These are phyloP conservation scores for Aspergillus pseudoglaucus DNA, from an alignment of 2,329 filamentous ascomycete genomes.

Conservation along the genomic window DNA sequence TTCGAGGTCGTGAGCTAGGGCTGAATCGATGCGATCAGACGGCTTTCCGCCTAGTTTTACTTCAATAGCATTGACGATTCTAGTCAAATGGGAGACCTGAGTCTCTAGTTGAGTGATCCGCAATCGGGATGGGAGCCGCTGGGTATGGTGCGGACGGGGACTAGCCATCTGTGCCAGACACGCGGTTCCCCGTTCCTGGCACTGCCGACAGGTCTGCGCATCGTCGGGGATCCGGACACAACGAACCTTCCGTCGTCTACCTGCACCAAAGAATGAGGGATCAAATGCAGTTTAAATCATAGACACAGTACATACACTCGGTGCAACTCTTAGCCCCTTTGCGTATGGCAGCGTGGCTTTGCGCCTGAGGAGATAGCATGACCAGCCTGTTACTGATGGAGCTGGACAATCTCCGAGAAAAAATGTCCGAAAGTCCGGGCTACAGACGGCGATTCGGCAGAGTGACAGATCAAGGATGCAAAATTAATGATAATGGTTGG, in stretches of 20 bases:
- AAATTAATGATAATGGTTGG: no score
- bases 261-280: conserved; percentile 1
- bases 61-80: conserved; percentile 8
- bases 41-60: conserved; percentile 5
- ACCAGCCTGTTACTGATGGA: no score
- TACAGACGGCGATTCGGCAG: no score
- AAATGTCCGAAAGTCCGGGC: no score
- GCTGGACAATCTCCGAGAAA: no score
- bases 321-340: conserved; percentile 16
- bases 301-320: conserved; percentile 11
- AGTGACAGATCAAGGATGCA: no score
- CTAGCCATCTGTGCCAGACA: conserved; percentile 11
- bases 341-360: conserved; percentile 3
- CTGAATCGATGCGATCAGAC: background rate
- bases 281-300: background rate
- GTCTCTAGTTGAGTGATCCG: conserved; percentile 14
- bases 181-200: conserved; percentile 9
- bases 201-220: conserved; percentile 11
- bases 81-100: conserved; percentile 10
- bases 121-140: conserved; percentile 10
- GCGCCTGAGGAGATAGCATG: no score
- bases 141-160: conserved; percentile 3
- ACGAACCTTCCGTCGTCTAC: conserved; percentile 14
- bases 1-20: background rate
- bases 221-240: conserved; percentile 11